phyloP scores from a whole-genome alignment of 805 yeast genomes.

The Kurtzmaniella cleridarum region DNA sequence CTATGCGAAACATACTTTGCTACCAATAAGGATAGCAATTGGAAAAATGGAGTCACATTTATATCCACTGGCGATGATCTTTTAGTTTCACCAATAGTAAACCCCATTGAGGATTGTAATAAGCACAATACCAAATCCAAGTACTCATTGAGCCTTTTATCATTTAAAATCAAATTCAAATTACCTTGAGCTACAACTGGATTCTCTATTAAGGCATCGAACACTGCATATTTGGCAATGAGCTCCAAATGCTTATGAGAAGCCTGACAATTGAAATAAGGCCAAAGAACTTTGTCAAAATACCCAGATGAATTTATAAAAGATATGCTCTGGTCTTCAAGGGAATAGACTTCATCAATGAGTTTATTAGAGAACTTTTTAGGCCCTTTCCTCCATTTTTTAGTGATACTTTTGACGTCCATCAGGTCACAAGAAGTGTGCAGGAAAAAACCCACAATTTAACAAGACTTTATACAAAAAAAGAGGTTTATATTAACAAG shows the following conservation, averaged over 20 bases:
- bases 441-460: neutral
- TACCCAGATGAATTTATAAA: slow-evolving; percentile 14
- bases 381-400: slow-evolving; percentile 13
- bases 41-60: neutral
- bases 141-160: too few relatives aligned
- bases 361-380: slow-evolving; percentile 12
- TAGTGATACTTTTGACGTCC: slow-evolving; percentile 3
- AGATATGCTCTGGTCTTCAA: slow-evolving; percentile 3
- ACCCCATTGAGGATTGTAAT: too few relatives aligned
- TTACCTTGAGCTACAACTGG: slow-evolving; percentile 3
- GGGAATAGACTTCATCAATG: slow-evolving; percentile 13
- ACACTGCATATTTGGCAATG: neutral
- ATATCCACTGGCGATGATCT: too few relatives aligned
- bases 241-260: slow-evolving; percentile 36
- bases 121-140: too few relatives aligned
- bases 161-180: neutral
- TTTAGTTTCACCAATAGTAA: too few relatives aligned
- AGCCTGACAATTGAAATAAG: slow-evolving; percentile 32
- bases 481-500: neutral
- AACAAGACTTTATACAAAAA: slow-evolving; percentile 5
- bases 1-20: neutral
- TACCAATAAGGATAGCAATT: slow-evolving; percentile 1
- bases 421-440: neutral
- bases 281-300: slow-evolving; percentile 35
- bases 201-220: slow-evolving; percentile 14